Base-by-base conservation (phyloP, 2,329 filamentous ascomycete genomes). In the Calonectria henricotiae region DNA sequence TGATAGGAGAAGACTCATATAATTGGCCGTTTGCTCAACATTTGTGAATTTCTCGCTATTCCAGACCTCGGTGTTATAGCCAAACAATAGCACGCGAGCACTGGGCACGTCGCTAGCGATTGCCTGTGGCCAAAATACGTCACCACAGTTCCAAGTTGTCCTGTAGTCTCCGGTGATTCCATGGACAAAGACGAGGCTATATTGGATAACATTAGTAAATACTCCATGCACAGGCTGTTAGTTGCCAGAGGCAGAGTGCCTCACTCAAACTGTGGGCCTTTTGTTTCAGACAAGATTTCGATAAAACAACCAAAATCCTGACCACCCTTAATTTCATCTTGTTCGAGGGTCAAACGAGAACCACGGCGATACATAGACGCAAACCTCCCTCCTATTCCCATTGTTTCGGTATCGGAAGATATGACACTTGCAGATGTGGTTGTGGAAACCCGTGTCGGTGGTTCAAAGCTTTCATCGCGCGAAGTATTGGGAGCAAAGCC, bases 301-400 rank as follows among this genome's bases (percentile, higher is more conserved):
- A 46, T 17, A 23, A 46, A 46, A 46, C n/a, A 20, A 17, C 20
- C 43, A 23, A 20, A n/a, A 23, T 46, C 43, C 43, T 46, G 43
- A 11, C n/a, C 43, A 9, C 11, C 6, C 9, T 46, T 8, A 0
- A 46, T 11, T 8, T 46, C 43, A 46, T 46, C 43, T 46, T 46
- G 43, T 5, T 23, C 43, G 5, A 46, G 43, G 6, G 17, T 23
- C 4, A 46, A 5, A 23, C n/a, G n/a, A n/a, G 43, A 46, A 23
- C n/a, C n/a, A 3, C 3, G n/a, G 2, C 3, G 6, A 11, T n/a
- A 20, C 1, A 5, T 8, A 7, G 43, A 23, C 17, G 4, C 1
- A 23, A 17, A 4, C 43, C 8, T 46, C 8, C n/a, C 43, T 23
- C 5, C 7, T 11, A 3, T 8, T 11, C 8, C 5, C 4, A 46